phyloP scores from a whole-genome alignment of 192 early-diverging fungal species.

The Coemansia sp. region DNA sequence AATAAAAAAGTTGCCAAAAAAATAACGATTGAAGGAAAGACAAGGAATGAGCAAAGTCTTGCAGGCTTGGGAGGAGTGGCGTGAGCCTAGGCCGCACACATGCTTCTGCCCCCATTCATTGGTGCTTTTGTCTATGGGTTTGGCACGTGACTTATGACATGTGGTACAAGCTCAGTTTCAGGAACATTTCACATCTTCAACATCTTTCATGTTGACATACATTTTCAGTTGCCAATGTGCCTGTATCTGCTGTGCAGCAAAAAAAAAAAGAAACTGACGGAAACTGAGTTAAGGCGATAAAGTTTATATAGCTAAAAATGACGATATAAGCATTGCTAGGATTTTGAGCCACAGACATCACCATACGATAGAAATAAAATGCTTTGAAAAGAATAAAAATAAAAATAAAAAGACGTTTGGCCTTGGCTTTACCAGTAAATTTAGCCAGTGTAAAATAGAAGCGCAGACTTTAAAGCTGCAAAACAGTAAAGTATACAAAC shows the following conservation, averaged over 20 bases:
- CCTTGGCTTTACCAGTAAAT: not conserved
- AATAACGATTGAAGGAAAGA: slow-evolving; percentile 8
- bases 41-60: slow-evolving; percentile 2
- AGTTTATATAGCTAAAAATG: not conserved
- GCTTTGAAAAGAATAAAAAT: not conserved
- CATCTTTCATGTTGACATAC: slow-evolving; percentile 36
- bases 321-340: not conserved
- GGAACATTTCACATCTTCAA: slow-evolving; percentile 43
- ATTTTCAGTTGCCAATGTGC: slow-evolving; percentile 35
- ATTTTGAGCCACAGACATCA: not conserved
- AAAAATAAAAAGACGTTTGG: not conserved
- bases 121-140: not conserved
- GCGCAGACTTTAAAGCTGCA: not conserved
- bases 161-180: slow-evolving; percentile 1
- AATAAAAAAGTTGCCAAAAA: slow-evolving; percentile 6
- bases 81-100: not conserved
- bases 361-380: not conserved
- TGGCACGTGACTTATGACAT: slow-evolving; percentile 1
- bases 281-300: not conserved
- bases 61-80: not conserved
- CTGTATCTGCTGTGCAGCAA: slow-evolving; percentile 36
- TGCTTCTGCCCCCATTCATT: not conserved
- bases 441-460: not conserved
- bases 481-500: not conserved
- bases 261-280: slow-evolving; percentile 27